Base-by-base conservation (phyloP, 2,329 filamentous ascomycete genomes). In the Apiospora phragmitis region DNA sequence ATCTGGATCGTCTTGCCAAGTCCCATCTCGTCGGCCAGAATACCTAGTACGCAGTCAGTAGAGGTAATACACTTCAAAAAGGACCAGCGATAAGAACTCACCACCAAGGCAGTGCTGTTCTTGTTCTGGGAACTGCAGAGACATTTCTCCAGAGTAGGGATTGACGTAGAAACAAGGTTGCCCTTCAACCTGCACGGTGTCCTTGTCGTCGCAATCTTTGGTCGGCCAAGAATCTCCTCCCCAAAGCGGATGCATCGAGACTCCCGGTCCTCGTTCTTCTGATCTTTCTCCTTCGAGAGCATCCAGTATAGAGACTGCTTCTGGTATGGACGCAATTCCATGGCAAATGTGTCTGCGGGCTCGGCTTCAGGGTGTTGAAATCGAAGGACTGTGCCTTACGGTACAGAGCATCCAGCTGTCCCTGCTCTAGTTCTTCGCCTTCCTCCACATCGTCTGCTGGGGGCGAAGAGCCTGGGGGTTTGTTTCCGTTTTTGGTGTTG, bases 1-100 rank as follows among this genome's bases (percentile, higher is more conserved):
- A 99, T 98, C 79, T 99, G 95, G 69, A 99, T 98, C 0, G 96
- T 99, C 84, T 99, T 99, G 43, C 96, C 96, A 1, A 99, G 85
- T 65, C 96, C 96, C 96, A 99, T 99, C 81, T 98, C 93, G 77
- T 99, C 96, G 11, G 96, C 96, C 55, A 99, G 84, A 70, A 99
- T 93, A 7, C 47, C 47, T 49, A 14, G n/a, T 12, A 49, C n/a
- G n/a, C n/a, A 26, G 47, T 49, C n/a, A 49, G n/a, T 49, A 26
- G n/a, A 49, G 12, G 47, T 12, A 49, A 12, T 24, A 12, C 12
- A 49, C 11, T n/a, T n/a, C n/a, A n/a, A 49, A 14, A 14, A 14
- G n/a, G 6, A 24, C 24, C n/a, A 49, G n/a, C 47, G 11, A 26
- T 49, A 9, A 24, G n/a, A 21, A 24, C 47, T 24, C n/a, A 49